Evolutionary conservation across 2,329 filamentous ascomycete genomes (phyloP).

Genomic region (Zalaria sp.): DNA sequence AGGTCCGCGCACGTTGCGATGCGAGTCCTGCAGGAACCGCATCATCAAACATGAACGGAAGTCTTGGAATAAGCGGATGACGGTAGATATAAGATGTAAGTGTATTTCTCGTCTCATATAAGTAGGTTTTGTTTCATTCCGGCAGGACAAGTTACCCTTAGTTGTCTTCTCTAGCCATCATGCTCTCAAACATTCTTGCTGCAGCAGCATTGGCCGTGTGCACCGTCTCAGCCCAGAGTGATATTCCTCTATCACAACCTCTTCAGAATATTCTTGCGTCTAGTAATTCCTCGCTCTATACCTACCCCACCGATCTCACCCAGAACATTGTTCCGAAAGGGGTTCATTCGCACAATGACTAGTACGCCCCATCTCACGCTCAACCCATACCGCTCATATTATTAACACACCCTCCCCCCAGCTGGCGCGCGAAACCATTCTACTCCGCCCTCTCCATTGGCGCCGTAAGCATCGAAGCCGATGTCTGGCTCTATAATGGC

Average conservation of each 20-base stretch:
- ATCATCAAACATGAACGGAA: no score
- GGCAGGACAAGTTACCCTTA: no score
- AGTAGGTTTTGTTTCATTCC: no score
- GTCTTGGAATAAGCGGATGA: no score
- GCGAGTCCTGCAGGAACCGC: no score
- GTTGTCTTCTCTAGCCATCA: neutral
- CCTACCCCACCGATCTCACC: constrained; percentile 48
- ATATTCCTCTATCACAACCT: constrained; percentile 27
- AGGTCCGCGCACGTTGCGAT: no score
- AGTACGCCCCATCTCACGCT: constrained; percentile 17
- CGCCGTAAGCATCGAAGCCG: constrained; percentile 43
- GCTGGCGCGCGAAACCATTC: constrained; percentile 31
- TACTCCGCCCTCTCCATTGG: constrained; percentile 42
- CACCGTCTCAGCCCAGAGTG: constrained; percentile 12
- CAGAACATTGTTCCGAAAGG: constrained; percentile 44
- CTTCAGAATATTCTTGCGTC: constrained; percentile 43
- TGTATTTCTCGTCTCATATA: no score
- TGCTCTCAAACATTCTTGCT: neutral
- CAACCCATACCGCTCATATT: no score
- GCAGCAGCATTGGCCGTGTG: constrained; percentile 4
- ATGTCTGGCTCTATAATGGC: constrained; percentile 45
- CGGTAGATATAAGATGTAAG: no score
- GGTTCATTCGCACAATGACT: constrained; percentile 47
- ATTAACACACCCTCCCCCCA: no score
- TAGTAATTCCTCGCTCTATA: constrained; percentile 36